Evolutionary conservation across 257 asterid species (phyloP), one percentile per base, ranked within the genome.

Genomic region (Leptodermis oblonga): DNA sequence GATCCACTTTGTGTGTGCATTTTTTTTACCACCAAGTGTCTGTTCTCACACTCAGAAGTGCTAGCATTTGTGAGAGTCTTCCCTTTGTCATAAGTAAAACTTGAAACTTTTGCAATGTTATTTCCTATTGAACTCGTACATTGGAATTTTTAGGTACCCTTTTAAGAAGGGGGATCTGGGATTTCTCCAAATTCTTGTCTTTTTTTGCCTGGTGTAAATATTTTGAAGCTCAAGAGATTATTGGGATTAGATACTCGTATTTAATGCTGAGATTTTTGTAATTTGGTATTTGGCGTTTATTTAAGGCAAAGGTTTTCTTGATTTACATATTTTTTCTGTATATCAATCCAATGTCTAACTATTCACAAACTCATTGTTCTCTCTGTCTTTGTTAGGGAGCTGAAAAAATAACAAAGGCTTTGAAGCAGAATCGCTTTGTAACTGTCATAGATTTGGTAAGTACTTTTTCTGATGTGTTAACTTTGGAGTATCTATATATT

Each of bases 341-440:
- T n/a, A n/a, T n/a, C n/a, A n/a, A n/a, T n/a, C n/a, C n/a, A n/a
- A n/a, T n/a, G n/a, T n/a, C n/a, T n/a, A n/a, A n/a, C n/a, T n/a
- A n/a, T n/a, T n/a, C n/a, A n/a, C n/a, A n/a, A n/a, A n/a, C n/a
- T n/a, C n/a, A n/a, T n/a, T n/a, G n/a, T n/a, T n/a, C n/a, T n/a
- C n/a, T n/a, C n/a, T n/a, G n/a, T n/a, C n/a, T n/a, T n/a, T n/a
- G n/a, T n/a, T n/a, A n/a, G n/a, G 23, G 33, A 70, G 65, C 26
- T 53, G 61, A n/a, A n/a, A n/a, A n/a, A n/a, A n/a, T 92, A 45
- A 97, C 98, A 30, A 93, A 81, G 72, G 98, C 97, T 73, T 76
- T 92, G 86, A 88, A 78, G 86, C 88, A 85, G 66, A 92, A 92
- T 70, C 87, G 93, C 28, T 85, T 97, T 17, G 64, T 92, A 60